These are phyloP conservation scores for Penicillium verrucosum DNA, from an alignment of 2,329 filamentous ascomycete genomes.

Conservation along the genomic window DNA sequence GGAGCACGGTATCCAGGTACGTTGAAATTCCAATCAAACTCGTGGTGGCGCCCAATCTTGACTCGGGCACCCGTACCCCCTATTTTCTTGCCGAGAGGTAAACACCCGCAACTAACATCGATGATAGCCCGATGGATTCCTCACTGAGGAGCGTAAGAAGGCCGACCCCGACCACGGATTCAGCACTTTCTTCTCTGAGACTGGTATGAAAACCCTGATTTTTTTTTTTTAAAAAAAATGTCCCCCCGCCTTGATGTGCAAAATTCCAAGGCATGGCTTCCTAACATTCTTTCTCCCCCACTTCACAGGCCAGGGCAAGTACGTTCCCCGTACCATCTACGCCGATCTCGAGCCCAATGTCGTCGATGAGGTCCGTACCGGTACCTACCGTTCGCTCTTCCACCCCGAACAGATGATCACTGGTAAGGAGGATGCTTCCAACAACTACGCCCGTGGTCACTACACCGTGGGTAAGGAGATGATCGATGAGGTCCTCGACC, in stretches of 20 bases:
- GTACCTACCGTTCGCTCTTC: slow-evolving; percentile 93
- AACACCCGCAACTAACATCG: slow-evolving; percentile 26
- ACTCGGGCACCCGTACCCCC: slow-evolving; percentile 17
- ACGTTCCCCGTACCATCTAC: slow-evolving; percentile 98
- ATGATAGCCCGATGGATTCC: slow-evolving; percentile 87
- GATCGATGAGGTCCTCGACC: slow-evolving; percentile 96
- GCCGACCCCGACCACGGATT: slow-evolving; percentile 93
- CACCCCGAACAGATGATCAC: slow-evolving; percentile 99
- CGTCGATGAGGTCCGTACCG: slow-evolving; percentile 97
- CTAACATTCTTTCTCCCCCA: slow-evolving; percentile 21
- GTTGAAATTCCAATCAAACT: slow-evolving; percentile 34
- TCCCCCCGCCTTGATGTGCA: slow-evolving; percentile 9
- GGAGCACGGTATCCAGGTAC: slow-evolving; percentile 98
- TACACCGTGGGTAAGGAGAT: slow-evolving; percentile 99
- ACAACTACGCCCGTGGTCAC: slow-evolving; percentile 99
- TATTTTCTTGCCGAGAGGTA: slow-evolving; percentile 19
- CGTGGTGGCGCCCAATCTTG: slow-evolving; percentile 17
- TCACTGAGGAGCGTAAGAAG: slow-evolving; percentile 96
- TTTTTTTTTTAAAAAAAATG: background rate
- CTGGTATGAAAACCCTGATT: slow-evolving; percentile 62
- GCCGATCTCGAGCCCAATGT: slow-evolving; percentile 99
- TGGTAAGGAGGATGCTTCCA: slow-evolving; percentile 99
- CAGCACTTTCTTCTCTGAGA: slow-evolving; percentile 99
- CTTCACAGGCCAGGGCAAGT: slow-evolving; percentile 85
- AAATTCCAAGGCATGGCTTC: slow-evolving; percentile 8